Base-by-base conservation (phyloP, 2,329 filamentous ascomycete species). In the Harringtonia lauricola region DNA sequence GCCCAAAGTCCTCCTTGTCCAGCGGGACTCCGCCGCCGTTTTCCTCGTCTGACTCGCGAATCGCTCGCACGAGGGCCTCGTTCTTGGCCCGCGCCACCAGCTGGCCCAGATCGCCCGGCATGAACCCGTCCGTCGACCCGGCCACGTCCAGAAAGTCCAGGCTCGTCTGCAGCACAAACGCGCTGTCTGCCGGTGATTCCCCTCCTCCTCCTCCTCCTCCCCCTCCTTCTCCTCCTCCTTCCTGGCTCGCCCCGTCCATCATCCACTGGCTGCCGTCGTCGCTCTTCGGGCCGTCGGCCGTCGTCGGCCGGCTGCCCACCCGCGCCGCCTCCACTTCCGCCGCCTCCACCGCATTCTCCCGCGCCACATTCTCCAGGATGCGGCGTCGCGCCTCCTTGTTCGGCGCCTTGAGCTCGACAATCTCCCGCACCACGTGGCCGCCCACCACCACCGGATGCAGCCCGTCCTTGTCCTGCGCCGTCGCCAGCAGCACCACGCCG, bases 81-180 rank as follows among this genome's bases (percentile, higher is more conserved):
- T 90, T 95, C 43, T 89, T 79, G 31, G 92, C 90, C 46, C 92
- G 77, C 12, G 86, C 82, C 17, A 94, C 84, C 12, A 98, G 76
- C 2, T 95, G 72, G 15, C 83, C 80, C 31, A 98, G 71, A 60
- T 98, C 92, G 4, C 89, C 92, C 1, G 92, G 90, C 89, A 96
- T 95, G 59, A 96, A 98, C 1, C 92, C 92, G 57, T 98, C 92
- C 0, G 90, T 96, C 53, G 90, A 83, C 2, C 92, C 89, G 17
- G 94, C 88, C 44, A 98, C 74, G 50, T 96, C 90, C 9, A 96
- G 76, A 46, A 96, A 86, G 59, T 98, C 92, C 10, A 98, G 76
- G 39, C 83, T 76, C 0, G 77, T 66, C 46, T 88, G 83, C 7
- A 95, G 66, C 2, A 81, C 64, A 54, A 94, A 92, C 0, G 82